phyloP scores from a whole-genome alignment of 768 basidiomycete species.

The Auriscalpium orientale region DNA sequence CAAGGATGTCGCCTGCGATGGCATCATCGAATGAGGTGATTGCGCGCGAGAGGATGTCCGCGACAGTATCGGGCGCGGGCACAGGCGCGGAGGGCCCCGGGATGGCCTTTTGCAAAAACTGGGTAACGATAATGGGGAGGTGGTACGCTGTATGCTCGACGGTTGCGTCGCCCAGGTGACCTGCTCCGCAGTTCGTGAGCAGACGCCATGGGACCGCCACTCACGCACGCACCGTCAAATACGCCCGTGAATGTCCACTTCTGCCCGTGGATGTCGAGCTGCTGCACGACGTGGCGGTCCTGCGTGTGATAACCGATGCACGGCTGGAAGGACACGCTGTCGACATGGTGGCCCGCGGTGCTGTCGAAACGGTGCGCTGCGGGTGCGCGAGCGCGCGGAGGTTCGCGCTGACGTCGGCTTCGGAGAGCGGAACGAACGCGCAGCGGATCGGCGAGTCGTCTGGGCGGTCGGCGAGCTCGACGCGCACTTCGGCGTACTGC shows the following conservation, averaged over 20 bases:
- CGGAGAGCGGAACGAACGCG: conserved; percentile 11
- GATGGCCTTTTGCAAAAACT: conserved; percentile 28
- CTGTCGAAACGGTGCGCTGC: conserved; percentile 10
- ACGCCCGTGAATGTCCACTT: conserved; percentile 38
- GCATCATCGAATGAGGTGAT: conserved; percentile 35
- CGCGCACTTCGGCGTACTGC: conserved; percentile 3
- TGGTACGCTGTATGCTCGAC: conserved; percentile 35
- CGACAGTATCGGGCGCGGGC: conserved; percentile 27
- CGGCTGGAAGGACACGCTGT: conserved; percentile 38
- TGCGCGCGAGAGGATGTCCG: conserved; percentile 28
- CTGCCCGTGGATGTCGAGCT: conserved; percentile 32
- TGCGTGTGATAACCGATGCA: conserved; percentile 31
- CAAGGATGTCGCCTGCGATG: conserved; percentile 37
- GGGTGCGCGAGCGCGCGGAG: conserved; percentile 9
- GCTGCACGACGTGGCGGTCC: conserved; percentile 33
- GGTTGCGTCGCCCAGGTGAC: conserved; percentile 42
- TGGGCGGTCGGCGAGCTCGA: conserved; percentile 11
- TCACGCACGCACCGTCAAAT: conserved; percentile 33
- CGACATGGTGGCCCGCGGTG: conserved; percentile 22
- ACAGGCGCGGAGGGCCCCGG: conserved; percentile 14
- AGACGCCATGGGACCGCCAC: background rate
- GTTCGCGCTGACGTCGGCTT: conserved; percentile 5
- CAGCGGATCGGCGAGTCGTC: conserved; percentile 9
- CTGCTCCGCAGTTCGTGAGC: conserved; percentile 18
- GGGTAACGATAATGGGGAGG: conserved; percentile 34